These are phyloP conservation scores for Collariella sp. DNA, from an alignment of 495 filamentous ascomycete genomes.

Conservation along the genomic window DNA sequence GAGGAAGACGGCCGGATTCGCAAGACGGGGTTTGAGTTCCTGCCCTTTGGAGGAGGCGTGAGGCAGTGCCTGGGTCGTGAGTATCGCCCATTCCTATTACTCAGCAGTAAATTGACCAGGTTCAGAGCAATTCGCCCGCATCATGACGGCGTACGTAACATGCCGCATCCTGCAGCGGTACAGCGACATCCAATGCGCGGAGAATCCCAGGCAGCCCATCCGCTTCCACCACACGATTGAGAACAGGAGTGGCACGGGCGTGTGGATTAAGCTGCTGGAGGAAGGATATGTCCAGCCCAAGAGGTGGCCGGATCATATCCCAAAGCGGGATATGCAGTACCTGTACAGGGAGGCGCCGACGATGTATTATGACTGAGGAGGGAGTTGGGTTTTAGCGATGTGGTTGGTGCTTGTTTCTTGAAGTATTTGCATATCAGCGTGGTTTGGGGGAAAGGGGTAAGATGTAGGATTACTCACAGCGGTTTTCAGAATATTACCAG, in stretches of 20 bases:
- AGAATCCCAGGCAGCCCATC: slow-evolving; percentile 25
- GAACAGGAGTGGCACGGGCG: slow-evolving; percentile 40
- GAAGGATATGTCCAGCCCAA: background rate
- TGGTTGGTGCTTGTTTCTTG: too few species aligned
- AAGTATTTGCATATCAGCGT: too few species aligned
- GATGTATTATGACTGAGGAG: too few species aligned
- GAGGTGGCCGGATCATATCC: background rate
- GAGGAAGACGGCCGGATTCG: slow-evolving; percentile 23
- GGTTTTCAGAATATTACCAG: too few species aligned
- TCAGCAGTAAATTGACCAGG: too few species aligned
- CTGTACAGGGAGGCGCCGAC: too few species aligned
- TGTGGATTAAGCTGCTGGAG: slow-evolving; percentile 32
- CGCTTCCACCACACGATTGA: slow-evolving; percentile 40
- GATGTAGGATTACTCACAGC: too few species aligned
- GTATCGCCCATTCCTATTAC: background rate
- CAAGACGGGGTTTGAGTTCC: slow-evolving; percentile 32
- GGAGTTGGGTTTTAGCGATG: too few species aligned
- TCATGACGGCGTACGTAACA: slow-evolving; percentile 35
- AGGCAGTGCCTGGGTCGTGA: slow-evolving; percentile 25
- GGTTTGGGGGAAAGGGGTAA: too few species aligned
- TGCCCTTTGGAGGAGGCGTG: slow-evolving; percentile 20
- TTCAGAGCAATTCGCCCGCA: slow-evolving; percentile 38
- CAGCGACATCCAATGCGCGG: slow-evolving; percentile 32
- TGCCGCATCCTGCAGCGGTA: slow-evolving; percentile 40
- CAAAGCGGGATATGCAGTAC: background rate